Evolutionary conservation across 164 flowering plant genomes (phyloP).

Genomic region (Malania oleifera): DNA sequence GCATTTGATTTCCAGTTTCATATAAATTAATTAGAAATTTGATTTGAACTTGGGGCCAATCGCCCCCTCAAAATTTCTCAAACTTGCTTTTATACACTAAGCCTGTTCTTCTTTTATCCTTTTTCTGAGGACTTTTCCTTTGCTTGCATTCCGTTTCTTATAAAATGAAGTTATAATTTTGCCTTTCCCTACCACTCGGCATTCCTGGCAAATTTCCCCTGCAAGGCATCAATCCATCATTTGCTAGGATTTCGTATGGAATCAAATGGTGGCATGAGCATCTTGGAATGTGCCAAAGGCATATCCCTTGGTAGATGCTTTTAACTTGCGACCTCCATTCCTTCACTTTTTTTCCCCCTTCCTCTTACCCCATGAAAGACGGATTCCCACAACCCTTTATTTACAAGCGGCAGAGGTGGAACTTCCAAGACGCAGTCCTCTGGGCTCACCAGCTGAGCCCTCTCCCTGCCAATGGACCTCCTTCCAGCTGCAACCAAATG

Average conservation of each 20-base stretch:
- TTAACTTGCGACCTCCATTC: constrained; percentile 17
- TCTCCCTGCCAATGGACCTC: not conserved
- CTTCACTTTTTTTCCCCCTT: constrained; percentile 7
- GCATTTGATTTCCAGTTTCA: too few relatives aligned
- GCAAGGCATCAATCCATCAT: too few relatives aligned
- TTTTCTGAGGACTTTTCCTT: too few relatives aligned
- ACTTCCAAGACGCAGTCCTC: constrained; percentile 17
- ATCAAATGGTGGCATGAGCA: not conserved
- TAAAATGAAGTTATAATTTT: constrained; percentile 2
- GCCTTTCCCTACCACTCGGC: too few relatives aligned
- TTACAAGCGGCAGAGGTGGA: too few relatives aligned
- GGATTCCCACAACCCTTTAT: not conserved
- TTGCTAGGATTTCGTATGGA: not conserved
- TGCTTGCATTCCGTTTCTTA: constrained; percentile 1
- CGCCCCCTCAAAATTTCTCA: too few relatives aligned
- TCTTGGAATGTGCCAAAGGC: constrained; percentile 18
- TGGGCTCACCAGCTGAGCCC: too few relatives aligned
- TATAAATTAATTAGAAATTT: too few relatives aligned
- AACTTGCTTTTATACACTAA: too few relatives aligned
- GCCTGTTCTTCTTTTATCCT: too few relatives aligned
- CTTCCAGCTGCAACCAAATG: constrained; percentile 2
- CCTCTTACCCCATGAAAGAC: constrained; percentile 9
- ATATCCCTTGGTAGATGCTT: constrained; percentile 49
- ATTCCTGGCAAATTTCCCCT: too few relatives aligned
- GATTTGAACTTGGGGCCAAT: too few relatives aligned